Evolutionary conservation across 2,329 filamentous ascomycete species (phyloP).

Genomic region (Talaromyces rugulosus): DNA sequence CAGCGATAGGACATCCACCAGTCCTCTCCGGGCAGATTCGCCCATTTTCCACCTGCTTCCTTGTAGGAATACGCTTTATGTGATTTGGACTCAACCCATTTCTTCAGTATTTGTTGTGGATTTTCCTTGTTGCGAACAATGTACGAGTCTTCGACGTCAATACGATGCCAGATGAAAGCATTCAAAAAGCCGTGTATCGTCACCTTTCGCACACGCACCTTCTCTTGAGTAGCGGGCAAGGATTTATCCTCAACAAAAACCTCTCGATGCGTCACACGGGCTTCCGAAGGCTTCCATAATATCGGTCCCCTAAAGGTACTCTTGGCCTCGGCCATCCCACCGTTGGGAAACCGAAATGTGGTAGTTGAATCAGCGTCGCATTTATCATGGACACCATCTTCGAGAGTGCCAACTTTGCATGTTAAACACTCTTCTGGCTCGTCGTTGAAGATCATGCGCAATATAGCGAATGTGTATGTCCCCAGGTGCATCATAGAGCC

Average conservation of each 20-base stretch:
- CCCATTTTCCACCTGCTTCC: constrained; percentile 2
- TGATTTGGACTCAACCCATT: constrained; percentile 2
- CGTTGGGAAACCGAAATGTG: constrained; percentile 39
- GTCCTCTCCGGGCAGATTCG: constrained; percentile 23
- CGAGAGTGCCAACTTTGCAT: constrained; percentile 24
- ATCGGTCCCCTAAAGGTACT: constrained; percentile 22
- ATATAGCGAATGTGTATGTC: constrained; percentile 34
- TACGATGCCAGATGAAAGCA: constrained; percentile 16
- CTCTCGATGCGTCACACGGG: constrained; percentile 10
- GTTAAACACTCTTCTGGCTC: constrained; percentile 39
- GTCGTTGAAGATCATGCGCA: constrained; percentile 35
- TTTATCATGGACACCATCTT: constrained; percentile 28
- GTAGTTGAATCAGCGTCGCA: constrained; percentile 35
- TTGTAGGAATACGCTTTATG: constrained; percentile 8
- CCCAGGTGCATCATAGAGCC: constrained; percentile 31
- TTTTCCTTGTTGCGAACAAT: constrained; percentile 21
- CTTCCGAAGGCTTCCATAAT: constrained; percentile 17
- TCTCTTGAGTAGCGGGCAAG: constrained; percentile 1
- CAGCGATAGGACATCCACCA: constrained; percentile 46
- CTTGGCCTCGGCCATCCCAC: constrained; percentile 30
- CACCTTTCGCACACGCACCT: constrained; percentile 8
- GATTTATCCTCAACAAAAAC: constrained; percentile 1
- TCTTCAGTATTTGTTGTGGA: not conserved
- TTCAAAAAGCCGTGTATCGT: constrained; percentile 15
- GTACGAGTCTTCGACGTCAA: constrained; percentile 29